phyloP scores from a whole-genome alignment of 129 eudicot species.

The Arctium lappa region DNA sequence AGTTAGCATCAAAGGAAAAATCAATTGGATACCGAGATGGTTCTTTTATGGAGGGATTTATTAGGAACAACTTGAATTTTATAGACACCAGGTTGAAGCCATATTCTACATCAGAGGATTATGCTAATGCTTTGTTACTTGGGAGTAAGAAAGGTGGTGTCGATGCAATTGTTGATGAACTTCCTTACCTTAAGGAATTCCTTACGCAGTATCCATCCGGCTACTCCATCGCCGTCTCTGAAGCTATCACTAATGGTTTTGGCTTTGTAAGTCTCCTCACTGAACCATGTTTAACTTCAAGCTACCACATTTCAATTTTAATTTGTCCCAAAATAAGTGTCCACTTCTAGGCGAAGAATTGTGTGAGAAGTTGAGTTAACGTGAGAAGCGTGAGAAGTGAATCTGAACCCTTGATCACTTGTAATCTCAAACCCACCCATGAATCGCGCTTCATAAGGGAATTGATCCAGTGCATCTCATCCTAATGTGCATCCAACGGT shows the following conservation, averaged over 20 bases:
- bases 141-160: conserved; percentile 36
- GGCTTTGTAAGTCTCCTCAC: conserved; percentile 29
- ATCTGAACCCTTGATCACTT: no score
- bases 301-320: no score
- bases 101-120: conserved; percentile 16
- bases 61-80: neutral
- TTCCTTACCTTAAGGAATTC: conserved; percentile 36
- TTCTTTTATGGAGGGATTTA: conserved; percentile 6
- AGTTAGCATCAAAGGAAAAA: conserved; percentile 9
- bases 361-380: no score
- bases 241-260: conserved; percentile 20
- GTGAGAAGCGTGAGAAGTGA: no score
- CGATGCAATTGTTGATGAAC: conserved; percentile 36
- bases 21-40: conserved; percentile 22
- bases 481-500: no score
- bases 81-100: neutral
- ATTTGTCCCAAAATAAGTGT: no score
- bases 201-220: neutral
- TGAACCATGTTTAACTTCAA: no score
- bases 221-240: neutral
- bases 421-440: no score
- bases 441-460: no score
- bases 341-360: no score
- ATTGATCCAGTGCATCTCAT: no score
- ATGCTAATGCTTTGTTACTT: conserved; percentile 23